phyloP scores from a whole-genome alignment of 2,329 filamentous ascomycete species.

The Mariannaea elegans region DNA sequence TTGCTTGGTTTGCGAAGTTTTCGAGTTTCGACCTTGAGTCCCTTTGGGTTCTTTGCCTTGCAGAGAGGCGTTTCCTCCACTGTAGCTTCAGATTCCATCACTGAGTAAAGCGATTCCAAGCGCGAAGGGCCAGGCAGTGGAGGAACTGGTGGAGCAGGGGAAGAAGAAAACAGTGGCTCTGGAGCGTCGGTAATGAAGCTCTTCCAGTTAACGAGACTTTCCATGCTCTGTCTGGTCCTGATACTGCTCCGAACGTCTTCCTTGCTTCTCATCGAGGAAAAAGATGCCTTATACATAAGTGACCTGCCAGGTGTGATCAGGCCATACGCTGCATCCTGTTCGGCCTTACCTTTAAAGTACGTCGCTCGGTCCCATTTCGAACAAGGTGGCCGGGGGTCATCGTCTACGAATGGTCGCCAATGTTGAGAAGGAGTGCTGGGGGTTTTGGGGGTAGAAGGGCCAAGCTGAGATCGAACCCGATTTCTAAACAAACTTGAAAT shows the following conservation, averaged over 20 bases:
- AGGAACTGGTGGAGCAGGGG: slow-evolving; percentile 39
- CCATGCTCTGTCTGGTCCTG: slow-evolving; percentile 30
- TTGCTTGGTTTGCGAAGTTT: slow-evolving; percentile 34
- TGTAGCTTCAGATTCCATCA: slow-evolving; percentile 7
- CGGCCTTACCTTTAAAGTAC: slow-evolving; percentile 37
- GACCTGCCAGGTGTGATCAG: slow-evolving; percentile 10
- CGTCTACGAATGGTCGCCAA: slow-evolving; percentile 41
- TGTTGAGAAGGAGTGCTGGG: slow-evolving; percentile 31
- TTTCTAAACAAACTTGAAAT: slow-evolving; percentile 41
- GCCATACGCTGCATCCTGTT: background rate
- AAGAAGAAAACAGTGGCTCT: slow-evolving; percentile 35
- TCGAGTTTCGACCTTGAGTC: slow-evolving; percentile 36
- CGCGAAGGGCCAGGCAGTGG: slow-evolving; percentile 34
- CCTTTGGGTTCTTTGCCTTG: slow-evolving; percentile 38
- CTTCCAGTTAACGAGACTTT: slow-evolving; percentile 35
- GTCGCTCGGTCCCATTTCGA: no score
- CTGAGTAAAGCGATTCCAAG: slow-evolving; percentile 18
- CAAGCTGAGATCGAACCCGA: slow-evolving; percentile 32
- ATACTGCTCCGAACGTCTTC: slow-evolving; percentile 16
- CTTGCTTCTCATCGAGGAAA: slow-evolving; percentile 21
- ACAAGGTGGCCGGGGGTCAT: slow-evolving; percentile 24
- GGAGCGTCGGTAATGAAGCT: slow-evolving; percentile 36
- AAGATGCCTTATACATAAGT: slow-evolving; percentile 4
- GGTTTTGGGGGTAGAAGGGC: slow-evolving; percentile 27
- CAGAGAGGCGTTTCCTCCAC: slow-evolving; percentile 20